A percentile compares a stretch with the other conserved stretches of the same genome.
Conservation (phyloP, 2,329 filamentous ascomycete genomes). For the Botrytis tulipae region DNA sequence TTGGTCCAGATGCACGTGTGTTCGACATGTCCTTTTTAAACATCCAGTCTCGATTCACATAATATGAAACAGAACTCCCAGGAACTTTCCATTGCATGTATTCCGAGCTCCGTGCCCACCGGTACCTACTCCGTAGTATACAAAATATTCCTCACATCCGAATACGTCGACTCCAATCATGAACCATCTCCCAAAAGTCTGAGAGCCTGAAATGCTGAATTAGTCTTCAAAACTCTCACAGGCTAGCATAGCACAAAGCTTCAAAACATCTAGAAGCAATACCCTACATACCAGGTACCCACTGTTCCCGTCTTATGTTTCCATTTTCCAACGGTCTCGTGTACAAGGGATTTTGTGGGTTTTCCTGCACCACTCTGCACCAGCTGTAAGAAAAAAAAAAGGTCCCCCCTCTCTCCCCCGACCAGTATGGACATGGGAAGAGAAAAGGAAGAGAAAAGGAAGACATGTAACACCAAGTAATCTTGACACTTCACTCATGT, state of each 20-base stretch:
- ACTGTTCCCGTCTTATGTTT: not conserved
- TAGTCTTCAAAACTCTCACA: not conserved
- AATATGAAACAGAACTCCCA: not conserved
- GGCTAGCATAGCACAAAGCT: too few species aligned
- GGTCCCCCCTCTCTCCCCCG: not conserved
- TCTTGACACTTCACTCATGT: not conserved
- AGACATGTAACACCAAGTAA: not conserved
- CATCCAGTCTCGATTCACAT: not conserved
- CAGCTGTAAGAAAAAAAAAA: not conserved
- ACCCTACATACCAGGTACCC: not conserved
- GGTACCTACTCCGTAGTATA: too few species aligned
- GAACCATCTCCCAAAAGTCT: not conserved
- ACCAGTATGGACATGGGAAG: not conserved
- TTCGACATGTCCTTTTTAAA: not conserved
- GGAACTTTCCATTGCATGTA: not conserved
- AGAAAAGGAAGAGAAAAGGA: not conserved
- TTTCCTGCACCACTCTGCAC: constrained; percentile 2
- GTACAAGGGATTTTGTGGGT: constrained; percentile 8
- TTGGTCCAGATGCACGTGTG: not conserved
- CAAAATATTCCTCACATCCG: not conserved
- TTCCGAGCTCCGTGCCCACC: not conserved
- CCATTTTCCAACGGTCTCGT: constrained; percentile 11
- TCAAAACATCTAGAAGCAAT: constrained; percentile 12
- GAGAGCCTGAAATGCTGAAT: not conserved
- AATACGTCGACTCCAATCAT: not conserved